Conservation (phyloP, 768 basidiomycete genomes). For the Cystofilobasidium ferigula region DNA sequence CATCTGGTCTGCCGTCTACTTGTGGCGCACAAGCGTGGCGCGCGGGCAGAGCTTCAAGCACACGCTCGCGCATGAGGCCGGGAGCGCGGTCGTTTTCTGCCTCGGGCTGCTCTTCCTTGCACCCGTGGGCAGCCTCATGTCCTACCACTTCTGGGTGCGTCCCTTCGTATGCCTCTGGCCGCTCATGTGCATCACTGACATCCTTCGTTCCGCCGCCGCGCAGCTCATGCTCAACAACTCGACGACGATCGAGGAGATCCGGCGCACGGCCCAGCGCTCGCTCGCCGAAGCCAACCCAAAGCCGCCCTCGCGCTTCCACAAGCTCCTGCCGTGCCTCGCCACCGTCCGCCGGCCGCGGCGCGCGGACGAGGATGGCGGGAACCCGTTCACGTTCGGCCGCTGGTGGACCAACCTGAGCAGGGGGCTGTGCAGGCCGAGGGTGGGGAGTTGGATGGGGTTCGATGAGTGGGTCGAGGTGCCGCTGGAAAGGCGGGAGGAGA, state of each 20-base stretch:
- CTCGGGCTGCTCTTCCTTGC: slow-evolving; percentile 46
- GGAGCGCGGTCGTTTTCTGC: slow-evolving; percentile 70
- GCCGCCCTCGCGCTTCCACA: slow-evolving; percentile 43
- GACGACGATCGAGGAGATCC: slow-evolving; percentile 80
- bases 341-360: not conserved
- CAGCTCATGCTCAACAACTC: slow-evolving; percentile 73
- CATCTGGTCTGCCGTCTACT: slow-evolving; percentile 70
- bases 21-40: slow-evolving; percentile 35
- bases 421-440: slow-evolving; percentile 67
- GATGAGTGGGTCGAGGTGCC: not conserved
- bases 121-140: slow-evolving; percentile 36
- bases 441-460: slow-evolving; percentile 54
- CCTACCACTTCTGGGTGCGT: slow-evolving; percentile 76
- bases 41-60: slow-evolving; percentile 40
- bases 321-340: not conserved
- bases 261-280: slow-evolving; percentile 35
- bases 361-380: slow-evolving; percentile 35
- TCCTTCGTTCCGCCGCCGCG: slow-evolving; percentile 19
- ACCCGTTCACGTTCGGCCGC: slow-evolving; percentile 74
- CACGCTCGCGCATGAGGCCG: slow-evolving; percentile 48
- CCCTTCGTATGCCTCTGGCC: not conserved
- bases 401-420: slow-evolving; percentile 64
- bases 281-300: slow-evolving; percentile 71
- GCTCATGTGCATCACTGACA: slow-evolving; percentile 8
- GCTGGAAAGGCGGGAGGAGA: not conserved